These are phyloP conservation scores for Achlya hypogyna DNA, from an alignment of 352 stramenopile genomes.

Conservation along the genomic window DNA sequence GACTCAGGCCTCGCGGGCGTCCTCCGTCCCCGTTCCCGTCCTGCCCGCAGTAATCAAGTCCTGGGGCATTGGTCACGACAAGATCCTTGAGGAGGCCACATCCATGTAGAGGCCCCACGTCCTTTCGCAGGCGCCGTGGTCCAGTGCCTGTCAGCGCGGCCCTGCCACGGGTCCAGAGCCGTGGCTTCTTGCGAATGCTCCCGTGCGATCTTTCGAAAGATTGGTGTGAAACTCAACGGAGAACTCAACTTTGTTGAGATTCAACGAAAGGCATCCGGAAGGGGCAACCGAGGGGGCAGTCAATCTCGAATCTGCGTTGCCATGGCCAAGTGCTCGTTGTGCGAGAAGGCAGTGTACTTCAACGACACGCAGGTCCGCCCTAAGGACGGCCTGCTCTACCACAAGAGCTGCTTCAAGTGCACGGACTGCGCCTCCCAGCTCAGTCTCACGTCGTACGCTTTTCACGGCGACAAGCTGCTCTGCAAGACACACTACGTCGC, in stretches of 20 bases:
- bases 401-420: slow-evolving; percentile 29
- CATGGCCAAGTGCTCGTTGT: slow-evolving; percentile 20
- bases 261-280: not conserved
- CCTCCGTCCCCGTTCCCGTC: too few species aligned
- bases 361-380: slow-evolving; percentile 9
- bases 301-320: slow-evolving; percentile 6
- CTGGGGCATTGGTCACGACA: too few species aligned
- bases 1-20: too few species aligned
- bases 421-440: slow-evolving; percentile 24
- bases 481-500: slow-evolving; percentile 28
- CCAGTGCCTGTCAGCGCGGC: too few species aligned
- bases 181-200: too few species aligned
- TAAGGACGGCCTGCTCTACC: slow-evolving; percentile 21
- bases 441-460: slow-evolving; percentile 23
- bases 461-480: slow-evolving; percentile 20
- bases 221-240: too few species aligned
- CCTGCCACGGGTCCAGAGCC: too few species aligned
- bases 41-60: too few species aligned
- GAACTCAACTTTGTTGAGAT: not conserved
- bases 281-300: not conserved
- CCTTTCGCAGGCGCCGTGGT: too few species aligned
- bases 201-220: too few species aligned
- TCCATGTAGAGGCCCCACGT: too few species aligned
- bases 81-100: too few species aligned
- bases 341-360: slow-evolving; percentile 24